Evolutionary conservation across 768 basidiomycete genomes (phyloP), one percentile per base, ranked within the genome.

Genomic region (Agrocybe praecox): DNA sequence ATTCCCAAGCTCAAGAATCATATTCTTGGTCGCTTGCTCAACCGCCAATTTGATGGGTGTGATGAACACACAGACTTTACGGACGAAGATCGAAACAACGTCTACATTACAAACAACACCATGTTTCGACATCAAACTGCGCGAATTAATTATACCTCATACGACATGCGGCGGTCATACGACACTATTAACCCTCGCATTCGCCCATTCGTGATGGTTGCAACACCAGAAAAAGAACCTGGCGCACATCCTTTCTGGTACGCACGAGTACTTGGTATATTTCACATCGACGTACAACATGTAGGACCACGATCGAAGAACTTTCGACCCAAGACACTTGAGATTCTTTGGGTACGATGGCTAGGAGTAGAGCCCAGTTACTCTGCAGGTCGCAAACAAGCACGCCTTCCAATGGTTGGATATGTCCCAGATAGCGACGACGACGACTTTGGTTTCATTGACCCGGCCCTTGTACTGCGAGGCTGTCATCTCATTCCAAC

Each of bases 61-160:
- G 73, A 62, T 63, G 67, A 59, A 10, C 62, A 64, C 53, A 66
- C 63, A 1, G 65, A 49, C 1, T 70, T 62, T 26, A 65, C 71
- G 0, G 50, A 51, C 0, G 59, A 61, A 6, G 67, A 68, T 23
- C 49, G 60, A 18, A 68, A 68, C 34, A 34, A 55, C 7, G 23
- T 69, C 9, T 32, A 22, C 2, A 54, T 71, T 42, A 47, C 34
- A 11, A 47, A 55, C 42, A 69, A 69, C 63, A 62, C n/a, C 21
- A 65, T 76, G 32, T 79, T 65, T 48, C 18, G 52, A 11, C 21
- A 22, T 15, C 2, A 21, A 15, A 53, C 52, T 1, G 12, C 32
- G 10, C 52, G 43, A 1, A 22, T 79, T 60, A 76, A 79, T 62
- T 79, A 76, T 57, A 79, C 73, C 0, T 74, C 76, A 0, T 81